Evolutionary conservation across 345 rosid genomes (phyloP), one percentile per base, ranked within the genome.

Genomic region (Euphorbia peplus): DNA sequence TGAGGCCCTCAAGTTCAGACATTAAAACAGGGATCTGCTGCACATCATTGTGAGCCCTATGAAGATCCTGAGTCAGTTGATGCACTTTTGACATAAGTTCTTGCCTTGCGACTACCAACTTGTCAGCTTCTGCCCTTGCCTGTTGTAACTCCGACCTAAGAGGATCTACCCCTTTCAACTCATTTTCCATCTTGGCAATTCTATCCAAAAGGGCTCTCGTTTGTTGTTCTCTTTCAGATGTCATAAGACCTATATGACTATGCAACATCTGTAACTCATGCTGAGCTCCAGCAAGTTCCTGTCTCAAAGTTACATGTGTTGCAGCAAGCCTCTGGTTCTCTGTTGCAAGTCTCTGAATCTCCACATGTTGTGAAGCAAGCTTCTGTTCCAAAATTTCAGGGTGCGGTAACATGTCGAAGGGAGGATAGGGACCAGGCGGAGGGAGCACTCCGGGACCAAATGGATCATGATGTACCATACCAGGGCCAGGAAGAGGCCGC

Each of bases 331-430:
- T 81, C 80, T 90, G 92, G 68, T 95, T 95, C 79, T 91, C 98
- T 5, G 91, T 83, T 4, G 88, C 99, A 63, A 95, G 93, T 69
- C 84, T 83, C 70, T 91, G 96, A 85, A 91, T 87, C 86, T 91
- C 98, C 71, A 75, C 80, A 42, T 90, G 93, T 50, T 95, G 99
- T 14, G 87, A 79, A 61, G 87, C 90, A 59, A 95, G 73, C 69
- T 95, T 95, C 74, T 95, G 98, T 68, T 91, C 98, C 88, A 95
- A 81, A 67, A 90, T 79, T 68, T 90, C 87, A 15, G 89, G 93
- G 16, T 89, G 99, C 64, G 93, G 90, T 71, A 88, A 57, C 90
- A 88, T 83, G 71, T 86, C 88, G 53, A 74, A 88, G 18, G 88
- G 83, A 70, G 91, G 76, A 76, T 67, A 91, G 61, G 75, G 75